Conservation (phyloP, 352 stramenopile genomes). For the Globisporangium parvum region DNA sequence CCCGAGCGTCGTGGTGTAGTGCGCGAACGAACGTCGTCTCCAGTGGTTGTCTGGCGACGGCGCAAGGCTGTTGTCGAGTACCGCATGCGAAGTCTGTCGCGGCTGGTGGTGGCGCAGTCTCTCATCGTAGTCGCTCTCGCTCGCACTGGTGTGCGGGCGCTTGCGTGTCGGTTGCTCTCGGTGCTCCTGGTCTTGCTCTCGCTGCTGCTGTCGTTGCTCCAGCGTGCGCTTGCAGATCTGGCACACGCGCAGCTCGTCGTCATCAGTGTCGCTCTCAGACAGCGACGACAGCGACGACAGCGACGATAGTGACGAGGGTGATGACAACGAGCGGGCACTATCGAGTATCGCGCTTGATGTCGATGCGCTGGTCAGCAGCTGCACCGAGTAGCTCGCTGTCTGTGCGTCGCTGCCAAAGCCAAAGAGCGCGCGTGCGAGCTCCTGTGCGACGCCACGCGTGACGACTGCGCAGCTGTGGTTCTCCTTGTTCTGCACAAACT, state of each 20-base stretch:
- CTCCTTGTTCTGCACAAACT: constrained; percentile 23
- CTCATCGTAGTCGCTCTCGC: too few species aligned
- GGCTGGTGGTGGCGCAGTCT: neutral
- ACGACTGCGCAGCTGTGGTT: constrained; percentile 36
- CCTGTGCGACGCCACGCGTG: constrained; percentile 23
- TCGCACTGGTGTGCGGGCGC: too few species aligned
- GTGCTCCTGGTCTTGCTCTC: too few species aligned
- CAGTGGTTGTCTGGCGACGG: neutral
- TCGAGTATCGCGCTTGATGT: neutral
- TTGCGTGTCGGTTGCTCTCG: too few species aligned
- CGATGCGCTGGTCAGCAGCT: neutral
- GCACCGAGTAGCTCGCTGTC: neutral
- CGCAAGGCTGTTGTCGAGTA: neutral
- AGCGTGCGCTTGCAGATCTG: neutral
- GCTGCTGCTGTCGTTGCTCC: too few species aligned
- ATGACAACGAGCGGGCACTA: neutral
- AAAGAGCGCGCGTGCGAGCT: constrained; percentile 12
- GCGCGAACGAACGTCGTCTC: neutral
- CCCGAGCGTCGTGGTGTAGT: constrained; percentile 12
- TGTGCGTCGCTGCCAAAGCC: too few species aligned
- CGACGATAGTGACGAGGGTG: neutral
- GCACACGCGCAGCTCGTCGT: neutral
- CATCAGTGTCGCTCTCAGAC: neutral
- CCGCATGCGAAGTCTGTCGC: constrained; percentile 9
- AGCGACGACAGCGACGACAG: neutral